Base-by-base conservation (phyloP, 2,329 filamentous ascomycete species). In the Aspergillus hiratsukae region DNA sequence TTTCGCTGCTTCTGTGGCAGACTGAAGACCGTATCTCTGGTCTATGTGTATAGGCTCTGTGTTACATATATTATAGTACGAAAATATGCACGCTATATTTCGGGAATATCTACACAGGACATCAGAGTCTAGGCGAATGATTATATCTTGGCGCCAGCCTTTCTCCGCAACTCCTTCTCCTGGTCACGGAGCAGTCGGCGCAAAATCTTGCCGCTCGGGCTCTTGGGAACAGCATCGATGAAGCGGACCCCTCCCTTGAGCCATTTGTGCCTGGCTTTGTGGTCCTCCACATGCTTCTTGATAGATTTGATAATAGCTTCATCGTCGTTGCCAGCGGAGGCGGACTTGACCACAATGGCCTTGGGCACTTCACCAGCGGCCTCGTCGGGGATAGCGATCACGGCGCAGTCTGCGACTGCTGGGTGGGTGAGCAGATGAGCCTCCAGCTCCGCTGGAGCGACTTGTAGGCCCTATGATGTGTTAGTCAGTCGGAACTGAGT, bases 371-470 rank as follows among this genome's bases (percentile, higher is more conserved):
- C 84, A 28, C 84, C 84, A 0, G 84, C 81, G 5, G 76, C 70
- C 6, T 84, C 83, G 57, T 87, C 84, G 0, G 86, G 87, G 1
- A 91, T 78, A 14, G 87, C 86, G 61, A 94, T 90, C 7, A 95
- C 89, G 14, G 90, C 86, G 63, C 85, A 88, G 72, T 95, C 90
- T 46, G 84, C 83, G n/a, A 94, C 89, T 10, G 81, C 80, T 0
- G 86, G 84, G 69, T 93, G 89, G 0, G 85, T 82, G 14, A 95
- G 83, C 4, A 95, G 79, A 65, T 91, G 88, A 1, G 88, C 87
- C 74, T 95, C 90, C 1, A 95, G 83, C 69, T 94, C 90, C 1
- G 90, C 90, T 0, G 90, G 90, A 0, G 90, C 88, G 23, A 94
- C 90, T 84, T 94, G 90, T 58, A 87, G 79, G 56, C 89, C 90